phyloP scores from a whole-genome alignment of 768 basidiomycete genomes.

The Trametes gibbosa region DNA sequence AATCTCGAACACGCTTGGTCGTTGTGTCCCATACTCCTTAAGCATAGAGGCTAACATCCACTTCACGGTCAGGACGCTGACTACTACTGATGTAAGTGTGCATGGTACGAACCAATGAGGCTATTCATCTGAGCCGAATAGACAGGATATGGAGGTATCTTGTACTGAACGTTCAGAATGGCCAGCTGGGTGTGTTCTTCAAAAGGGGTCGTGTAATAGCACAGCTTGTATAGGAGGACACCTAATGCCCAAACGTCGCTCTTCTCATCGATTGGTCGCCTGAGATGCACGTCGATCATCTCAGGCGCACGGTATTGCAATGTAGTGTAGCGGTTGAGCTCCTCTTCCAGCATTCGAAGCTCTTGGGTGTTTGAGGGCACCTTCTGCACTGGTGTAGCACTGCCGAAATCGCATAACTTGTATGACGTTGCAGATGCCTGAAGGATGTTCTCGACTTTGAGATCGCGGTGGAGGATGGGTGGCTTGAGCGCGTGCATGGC shows the following conservation, averaged over 20 bases:
- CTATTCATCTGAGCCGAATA: slow-evolving; percentile 83
- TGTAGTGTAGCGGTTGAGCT: slow-evolving; percentile 93
- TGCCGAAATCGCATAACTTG: slow-evolving; percentile 98
- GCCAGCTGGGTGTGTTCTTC: slow-evolving; percentile 97
- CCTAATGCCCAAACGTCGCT: slow-evolving; percentile 98
- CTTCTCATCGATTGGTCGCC: slow-evolving; percentile 87
- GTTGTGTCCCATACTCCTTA: slow-evolving; percentile 80
- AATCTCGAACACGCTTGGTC: slow-evolving; percentile 87
- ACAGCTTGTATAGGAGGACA: slow-evolving; percentile 95
- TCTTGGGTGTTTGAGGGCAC: slow-evolving; percentile 80
- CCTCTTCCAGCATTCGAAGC: slow-evolving; percentile 82
- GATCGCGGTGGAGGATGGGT: slow-evolving; percentile 90
- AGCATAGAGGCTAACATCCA: slow-evolving; percentile 76
- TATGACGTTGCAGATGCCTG: slow-evolving; percentile 80
- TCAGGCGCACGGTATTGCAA: slow-evolving; percentile 98
- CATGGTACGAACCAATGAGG: slow-evolving; percentile 62
- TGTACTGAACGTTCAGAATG: slow-evolving; percentile 95
- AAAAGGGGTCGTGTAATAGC: slow-evolving; percentile 99
- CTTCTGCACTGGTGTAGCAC: slow-evolving; percentile 73
- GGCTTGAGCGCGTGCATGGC: slow-evolving; percentile 94
- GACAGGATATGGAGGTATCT: slow-evolving; percentile 82
- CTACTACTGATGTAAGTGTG: background rate
- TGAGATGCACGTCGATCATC: slow-evolving; percentile 89
- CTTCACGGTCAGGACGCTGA: background rate
- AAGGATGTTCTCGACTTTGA: slow-evolving; percentile 98